Conservation (phyloP, 805 yeast species). For the Scheffersomyces spartinae region DNA sequence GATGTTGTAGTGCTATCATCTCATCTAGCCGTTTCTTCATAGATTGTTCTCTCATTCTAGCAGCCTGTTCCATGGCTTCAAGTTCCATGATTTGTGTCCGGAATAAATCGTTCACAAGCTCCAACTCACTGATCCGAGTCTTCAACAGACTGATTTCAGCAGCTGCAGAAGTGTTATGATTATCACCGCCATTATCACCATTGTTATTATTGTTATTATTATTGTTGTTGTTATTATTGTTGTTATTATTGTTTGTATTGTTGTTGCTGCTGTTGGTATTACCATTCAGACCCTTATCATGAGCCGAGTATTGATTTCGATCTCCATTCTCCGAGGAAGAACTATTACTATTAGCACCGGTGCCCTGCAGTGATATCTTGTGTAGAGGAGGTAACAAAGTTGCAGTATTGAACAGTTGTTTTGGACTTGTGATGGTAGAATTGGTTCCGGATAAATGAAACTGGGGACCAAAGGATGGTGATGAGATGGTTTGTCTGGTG, state of each 20-base stretch:
- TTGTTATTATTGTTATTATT: slow-evolving; percentile 4
- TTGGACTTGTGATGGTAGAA: slow-evolving; percentile 4
- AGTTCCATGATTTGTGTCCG: slow-evolving; percentile 73
- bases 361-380: slow-evolving; percentile 9
- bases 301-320: slow-evolving; percentile 2
- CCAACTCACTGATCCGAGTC: slow-evolving; percentile 79
- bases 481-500: slow-evolving; percentile 19
- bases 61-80: slow-evolving; percentile 55
- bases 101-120: slow-evolving; percentile 81
- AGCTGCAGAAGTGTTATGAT: too few species aligned
- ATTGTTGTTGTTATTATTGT: slow-evolving; percentile 6
- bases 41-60: slow-evolving; percentile 37
- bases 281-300: slow-evolving; percentile 4
- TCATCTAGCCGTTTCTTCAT: slow-evolving; percentile 40
- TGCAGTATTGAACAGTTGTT: slow-evolving; percentile 5
- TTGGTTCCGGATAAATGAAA: slow-evolving; percentile 11
- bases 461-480: slow-evolving; percentile 39
- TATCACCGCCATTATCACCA: slow-evolving; percentile 3
- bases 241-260: slow-evolving; percentile 6
- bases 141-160: slow-evolving; percentile 33
- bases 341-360: slow-evolving; percentile 3
- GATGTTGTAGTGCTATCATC: slow-evolving; percentile 16
- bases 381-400: slow-evolving; percentile 16
- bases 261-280: slow-evolving; percentile 3
- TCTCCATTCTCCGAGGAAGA: background rate